These are phyloP conservation scores for Aspergillus incahuasiensis DNA, from an alignment of 495 filamentous ascomycete genomes.

Conservation along the genomic window DNA sequence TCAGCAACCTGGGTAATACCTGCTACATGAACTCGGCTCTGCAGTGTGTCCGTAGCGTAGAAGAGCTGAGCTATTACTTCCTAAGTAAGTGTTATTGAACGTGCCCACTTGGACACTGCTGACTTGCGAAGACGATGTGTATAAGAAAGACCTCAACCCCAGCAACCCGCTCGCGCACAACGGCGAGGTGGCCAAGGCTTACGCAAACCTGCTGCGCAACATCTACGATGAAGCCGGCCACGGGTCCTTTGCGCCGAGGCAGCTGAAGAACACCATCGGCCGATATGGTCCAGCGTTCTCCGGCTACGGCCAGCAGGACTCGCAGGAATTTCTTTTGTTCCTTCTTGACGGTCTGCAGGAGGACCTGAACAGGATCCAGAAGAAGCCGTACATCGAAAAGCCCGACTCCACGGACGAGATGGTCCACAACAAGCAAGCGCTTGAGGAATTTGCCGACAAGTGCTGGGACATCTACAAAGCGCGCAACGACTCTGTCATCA, in stretches of 20 bases:
- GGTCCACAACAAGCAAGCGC: constrained; percentile 71
- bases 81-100: constrained; percentile 46
- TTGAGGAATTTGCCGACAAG: constrained; percentile 75
- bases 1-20: constrained; percentile 90
- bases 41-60: constrained; percentile 86
- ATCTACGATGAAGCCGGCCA: constrained; percentile 60
- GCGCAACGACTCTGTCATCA: constrained; percentile 90
- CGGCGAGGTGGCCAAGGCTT: constrained; percentile 77
- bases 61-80: constrained; percentile 90
- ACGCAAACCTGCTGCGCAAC: constrained; percentile 64
- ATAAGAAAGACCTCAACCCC: constrained; percentile 74
- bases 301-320: constrained; percentile 94
- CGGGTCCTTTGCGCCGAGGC: constrained; percentile 61
- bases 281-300: constrained; percentile 78
- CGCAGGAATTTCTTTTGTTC: constrained; percentile 96
- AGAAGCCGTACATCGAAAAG: constrained; percentile 97
- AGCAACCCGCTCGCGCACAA: constrained; percentile 78
- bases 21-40: constrained; percentile 99
- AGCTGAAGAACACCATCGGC: constrained; percentile 79
- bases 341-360: constrained; percentile 92
- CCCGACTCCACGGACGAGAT: constrained; percentile 97
- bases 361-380: constrained; percentile 85
- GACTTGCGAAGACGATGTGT: constrained; percentile 51
- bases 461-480: constrained; percentile 90
- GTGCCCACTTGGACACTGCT: constrained; percentile 17